phyloP scores from a whole-genome alignment of 2,329 filamentous ascomycete genomes.

The Aspergillus ibericus region DNA sequence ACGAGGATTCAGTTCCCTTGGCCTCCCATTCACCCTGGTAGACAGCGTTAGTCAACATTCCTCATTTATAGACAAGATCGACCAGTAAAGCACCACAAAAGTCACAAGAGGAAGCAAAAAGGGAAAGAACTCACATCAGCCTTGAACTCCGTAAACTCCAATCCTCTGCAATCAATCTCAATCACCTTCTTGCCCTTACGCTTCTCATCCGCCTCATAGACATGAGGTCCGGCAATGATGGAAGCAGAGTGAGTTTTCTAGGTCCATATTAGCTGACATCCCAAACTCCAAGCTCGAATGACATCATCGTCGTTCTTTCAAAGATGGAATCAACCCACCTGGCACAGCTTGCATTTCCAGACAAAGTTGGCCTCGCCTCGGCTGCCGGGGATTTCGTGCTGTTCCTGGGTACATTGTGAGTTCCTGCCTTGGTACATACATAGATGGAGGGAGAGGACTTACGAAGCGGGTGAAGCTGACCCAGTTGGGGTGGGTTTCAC shows the following conservation, averaged over 20 bases:
- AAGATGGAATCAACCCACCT: slow-evolving; percentile 55
- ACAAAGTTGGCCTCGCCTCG: slow-evolving; percentile 97
- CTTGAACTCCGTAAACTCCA: slow-evolving; percentile 89
- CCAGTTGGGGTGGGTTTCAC: slow-evolving; percentile 83
- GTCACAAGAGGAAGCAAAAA: background rate
- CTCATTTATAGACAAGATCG: too few species aligned
- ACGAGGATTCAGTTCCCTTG: slow-evolving; percentile 75
- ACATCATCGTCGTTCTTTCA: too few species aligned
- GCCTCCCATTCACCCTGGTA: slow-evolving; percentile 83
- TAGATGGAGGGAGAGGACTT: slow-evolving; percentile 40
- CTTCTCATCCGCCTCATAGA: slow-evolving; percentile 57
- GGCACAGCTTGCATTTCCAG: slow-evolving; percentile 99
- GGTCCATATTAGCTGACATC: background rate
- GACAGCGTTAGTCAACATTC: slow-evolving; percentile 12
- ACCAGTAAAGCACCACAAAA: background rate
- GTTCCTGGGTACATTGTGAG: slow-evolving; percentile 60
- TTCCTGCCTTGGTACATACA: background rate
- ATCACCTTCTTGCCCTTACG: slow-evolving; percentile 77
- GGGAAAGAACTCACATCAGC: slow-evolving; percentile 67
- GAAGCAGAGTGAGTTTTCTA: slow-evolving; percentile 64
- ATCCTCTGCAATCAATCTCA: slow-evolving; percentile 87
- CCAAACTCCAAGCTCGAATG: background rate
- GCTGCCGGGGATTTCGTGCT: slow-evolving; percentile 87
- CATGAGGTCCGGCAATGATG: slow-evolving; percentile 70
- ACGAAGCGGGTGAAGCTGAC: slow-evolving; percentile 88